Base-by-base conservation (phyloP, 1,284 basidiomycete genomes). In the Vanrija humicola region DNA sequence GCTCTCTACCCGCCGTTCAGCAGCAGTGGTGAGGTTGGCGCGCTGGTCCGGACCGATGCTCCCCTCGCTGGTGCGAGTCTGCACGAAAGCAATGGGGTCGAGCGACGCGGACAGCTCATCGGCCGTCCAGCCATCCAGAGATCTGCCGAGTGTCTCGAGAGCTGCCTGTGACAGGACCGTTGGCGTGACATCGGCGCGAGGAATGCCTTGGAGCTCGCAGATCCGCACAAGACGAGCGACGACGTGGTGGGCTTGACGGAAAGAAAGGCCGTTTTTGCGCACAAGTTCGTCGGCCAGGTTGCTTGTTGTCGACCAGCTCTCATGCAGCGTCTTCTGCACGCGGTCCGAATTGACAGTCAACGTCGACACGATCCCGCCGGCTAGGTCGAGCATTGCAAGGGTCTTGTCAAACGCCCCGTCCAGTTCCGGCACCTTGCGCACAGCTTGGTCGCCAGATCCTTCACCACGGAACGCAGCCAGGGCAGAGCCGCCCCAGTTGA, bases 231-330 rank as follows among this genome's bases (percentile, higher is more conserved):
- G 40, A 10, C 55, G 39, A 45, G 55, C 55, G 5, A 54, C 51
- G 38, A 52, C 54, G 48, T 56, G 54, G 42, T 56, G 55, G 38
- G 55, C 55, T 26, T 56, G 50, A 48, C 55, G 43, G 39, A 53
- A 56, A 10, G 55, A 56, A 9, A 56, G 38, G 15, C 26, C 29
- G 7, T 56, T 29, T 16, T 38, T 38, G 15, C 50, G 43, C 3
- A 56, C 55, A 9, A 56, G 46, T 19, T 43, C 29, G 39, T 56
- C 55, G 21, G 55, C 55, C 28, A 56, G 55, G 40, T 56, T 56
- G 40, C 55, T 56, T 12, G 55, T 21, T 0, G 55, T 56, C 19
- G 23, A 52, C 55, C 55, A 56, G 19, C 50, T 56, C 15, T 12
- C 39, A 19, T 28, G 18, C 12, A 56, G 19, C 3, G 53, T 34